These are phyloP conservation scores for Orbilia blumenaviensis DNA, from an alignment of 2,329 filamentous ascomycete species.

Conservation along the genomic window DNA sequence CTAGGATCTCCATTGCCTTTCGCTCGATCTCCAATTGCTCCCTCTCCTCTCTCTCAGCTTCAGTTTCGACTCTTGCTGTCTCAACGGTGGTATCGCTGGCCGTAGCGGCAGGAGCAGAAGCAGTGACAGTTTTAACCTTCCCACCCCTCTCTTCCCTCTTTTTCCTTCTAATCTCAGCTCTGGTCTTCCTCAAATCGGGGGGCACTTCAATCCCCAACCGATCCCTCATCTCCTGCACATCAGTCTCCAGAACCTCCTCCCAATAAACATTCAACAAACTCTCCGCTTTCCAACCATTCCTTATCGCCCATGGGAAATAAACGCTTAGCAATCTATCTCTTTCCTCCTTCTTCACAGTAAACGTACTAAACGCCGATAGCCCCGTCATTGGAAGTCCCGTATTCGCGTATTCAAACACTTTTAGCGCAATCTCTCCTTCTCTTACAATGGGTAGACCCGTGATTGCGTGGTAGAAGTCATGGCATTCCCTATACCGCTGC, in stretches of 20 bases:
- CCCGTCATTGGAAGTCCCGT: constrained; percentile 95
- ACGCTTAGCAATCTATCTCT: constrained; percentile 74
- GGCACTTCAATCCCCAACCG: constrained; percentile 87
- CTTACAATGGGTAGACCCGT: constrained; percentile 88
- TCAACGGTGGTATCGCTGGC: background rate
- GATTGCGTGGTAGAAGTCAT: constrained; percentile 97
- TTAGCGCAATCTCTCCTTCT: constrained; percentile 97
- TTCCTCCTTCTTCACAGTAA: constrained; percentile 72
- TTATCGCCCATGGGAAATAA: constrained; percentile 89
- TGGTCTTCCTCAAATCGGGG: constrained; percentile 77
- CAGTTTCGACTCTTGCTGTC: constrained; percentile 24
- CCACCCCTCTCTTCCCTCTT: constrained; percentile 64
- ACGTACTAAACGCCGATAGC: constrained; percentile 77
- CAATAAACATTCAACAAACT: constrained; percentile 97
- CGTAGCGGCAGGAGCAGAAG: background rate
- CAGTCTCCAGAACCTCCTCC: constrained; percentile 89
- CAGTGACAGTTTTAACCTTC: background rate
- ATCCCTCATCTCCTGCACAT: constrained; percentile 77
- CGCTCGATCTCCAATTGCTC: constrained; percentile 56
- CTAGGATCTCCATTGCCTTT: constrained; percentile 57
- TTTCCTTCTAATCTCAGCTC: constrained; percentile 74
- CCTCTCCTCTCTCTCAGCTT: constrained; percentile 35
- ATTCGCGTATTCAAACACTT: constrained; percentile 96
- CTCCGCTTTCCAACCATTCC: constrained; percentile 78
- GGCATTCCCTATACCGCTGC: constrained; percentile 95